phyloP scores from a whole-genome alignment of 345 rosid genomes.

The Cardiospermum halicacabum region DNA sequence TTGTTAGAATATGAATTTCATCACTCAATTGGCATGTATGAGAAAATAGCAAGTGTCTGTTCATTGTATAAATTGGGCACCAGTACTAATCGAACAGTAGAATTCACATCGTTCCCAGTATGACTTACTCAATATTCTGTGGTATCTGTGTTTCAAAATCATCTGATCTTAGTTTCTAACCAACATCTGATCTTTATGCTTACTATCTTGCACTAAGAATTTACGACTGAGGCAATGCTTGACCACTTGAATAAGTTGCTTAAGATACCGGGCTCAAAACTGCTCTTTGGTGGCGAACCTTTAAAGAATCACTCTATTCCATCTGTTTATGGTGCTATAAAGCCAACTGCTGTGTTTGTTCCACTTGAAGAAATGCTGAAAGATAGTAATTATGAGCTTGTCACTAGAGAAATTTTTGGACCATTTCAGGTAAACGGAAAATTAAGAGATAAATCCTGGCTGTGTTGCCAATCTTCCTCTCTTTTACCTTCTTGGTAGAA shows the following conservation, averaged over 20 bases:
- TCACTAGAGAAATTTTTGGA: slow-evolving; percentile 86
- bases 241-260: slow-evolving; percentile 78
- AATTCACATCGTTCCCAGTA: neutral
- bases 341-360: slow-evolving; percentile 83
- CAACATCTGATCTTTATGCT: neutral
- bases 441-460: neutral
- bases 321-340: slow-evolving; percentile 75
- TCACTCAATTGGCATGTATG: neutral
- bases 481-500: neutral
- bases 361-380: slow-evolving; percentile 88
- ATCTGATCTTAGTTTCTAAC: neutral
- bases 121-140: neutral
- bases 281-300: slow-evolving; percentile 85
- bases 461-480: neutral
- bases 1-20: too few relatives aligned
- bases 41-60: too few relatives aligned
- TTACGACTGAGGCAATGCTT: slow-evolving; percentile 85
- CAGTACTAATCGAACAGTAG: neutral
- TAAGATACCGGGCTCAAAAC: slow-evolving; percentile 71
- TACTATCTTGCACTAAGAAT: slow-evolving; percentile 30
- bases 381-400: slow-evolving; percentile 63
- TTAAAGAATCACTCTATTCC: slow-evolving; percentile 87
- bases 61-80: too few relatives aligned
- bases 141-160: neutral
- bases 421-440: slow-evolving; percentile 76